Base-by-base conservation (phyloP, 2,329 filamentous ascomycete genomes). In the Beauveria bassiana region DNA sequence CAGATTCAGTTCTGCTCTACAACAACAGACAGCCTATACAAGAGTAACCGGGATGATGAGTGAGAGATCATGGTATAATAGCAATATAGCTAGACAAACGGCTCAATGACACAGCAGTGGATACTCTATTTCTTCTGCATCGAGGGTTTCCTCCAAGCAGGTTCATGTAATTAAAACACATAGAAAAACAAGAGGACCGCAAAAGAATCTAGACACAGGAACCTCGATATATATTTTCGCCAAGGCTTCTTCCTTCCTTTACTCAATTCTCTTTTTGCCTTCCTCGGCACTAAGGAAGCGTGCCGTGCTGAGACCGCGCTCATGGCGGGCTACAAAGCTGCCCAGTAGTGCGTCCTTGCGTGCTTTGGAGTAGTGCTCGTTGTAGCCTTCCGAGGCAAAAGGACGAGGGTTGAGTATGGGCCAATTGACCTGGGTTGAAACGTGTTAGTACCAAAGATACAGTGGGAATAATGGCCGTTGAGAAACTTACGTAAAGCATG, bases 241-340 rank as follows among this genome's bases (percentile, higher is more conserved):
- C n/a, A 26, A 68, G 52, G 54, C 14, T 56, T 12, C 53, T 46
- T 14, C 42, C 24, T 59, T 22, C 40, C 20, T 62, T 68, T 83
- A 93, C 73, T 99, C 95, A 70, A 96, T 96, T 73, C 95, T 90
- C 84, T 97, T 99, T 83, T 99, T 99, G 59, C 95, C 95, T 76
- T 99, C 95, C 74, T 99, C 95, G 60, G 96, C 85, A 68, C 89
- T 95, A 38, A 91, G 83, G 68, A 96, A 87, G 64, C 91, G 82
- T 49, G 89, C 88, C 66, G 90, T 90, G 76, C 91, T 96, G 64
- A 91, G 83, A 3, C 92, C 91, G 18, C 93, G 82, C 75, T 96
- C 90, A 71, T 96, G 92, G 53, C 79, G 78, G 31, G 83, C 80
- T 24, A 78, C 72, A 64, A 96, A 83, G 16, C 84, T 77, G 3